phyloP scores from a whole-genome alignment of 2,329 filamentous ascomycete species.

The Periconia sp. region DNA sequence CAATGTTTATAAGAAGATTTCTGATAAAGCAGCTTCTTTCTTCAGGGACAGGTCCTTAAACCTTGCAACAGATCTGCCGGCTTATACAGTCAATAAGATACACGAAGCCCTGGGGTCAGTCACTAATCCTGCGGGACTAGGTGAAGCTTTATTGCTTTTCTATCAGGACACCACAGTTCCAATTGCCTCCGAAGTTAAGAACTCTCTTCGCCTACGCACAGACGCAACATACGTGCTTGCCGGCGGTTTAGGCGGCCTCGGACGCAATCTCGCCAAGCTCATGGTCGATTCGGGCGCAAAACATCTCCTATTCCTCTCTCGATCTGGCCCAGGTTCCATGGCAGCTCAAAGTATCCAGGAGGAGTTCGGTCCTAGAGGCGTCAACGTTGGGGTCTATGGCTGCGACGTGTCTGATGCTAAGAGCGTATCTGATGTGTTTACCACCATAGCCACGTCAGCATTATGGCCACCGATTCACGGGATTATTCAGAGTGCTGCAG shows the following conservation, averaged over 20 bases:
- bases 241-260: constrained; percentile 17
- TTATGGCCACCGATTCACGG: constrained; percentile 19
- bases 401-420: constrained; percentile 1
- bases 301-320: constrained; percentile 18
- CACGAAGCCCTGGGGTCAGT: too few species aligned
- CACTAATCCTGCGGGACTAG: too few species aligned
- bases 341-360: not conserved
- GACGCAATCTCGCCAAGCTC: constrained; percentile 11
- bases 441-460: not conserved
- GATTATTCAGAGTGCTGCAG: constrained; percentile 23
- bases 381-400: not conserved
- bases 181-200: too few species aligned
- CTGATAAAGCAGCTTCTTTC: too few species aligned
- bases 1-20: too few species aligned
- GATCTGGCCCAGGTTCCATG: constrained; percentile 1
- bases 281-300: constrained; percentile 21
- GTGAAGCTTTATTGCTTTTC: too few species aligned
- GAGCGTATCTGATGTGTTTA: constrained; percentile 10
- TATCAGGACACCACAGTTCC: too few species aligned
- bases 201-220: too few species aligned
- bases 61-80: too few species aligned
- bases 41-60: too few species aligned
- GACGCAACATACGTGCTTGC: constrained; percentile 17
- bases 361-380: not conserved
- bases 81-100: too few species aligned